Conservation (phyloP, 768 basidiomycete species). For the Heimioporus sp. region DNA sequence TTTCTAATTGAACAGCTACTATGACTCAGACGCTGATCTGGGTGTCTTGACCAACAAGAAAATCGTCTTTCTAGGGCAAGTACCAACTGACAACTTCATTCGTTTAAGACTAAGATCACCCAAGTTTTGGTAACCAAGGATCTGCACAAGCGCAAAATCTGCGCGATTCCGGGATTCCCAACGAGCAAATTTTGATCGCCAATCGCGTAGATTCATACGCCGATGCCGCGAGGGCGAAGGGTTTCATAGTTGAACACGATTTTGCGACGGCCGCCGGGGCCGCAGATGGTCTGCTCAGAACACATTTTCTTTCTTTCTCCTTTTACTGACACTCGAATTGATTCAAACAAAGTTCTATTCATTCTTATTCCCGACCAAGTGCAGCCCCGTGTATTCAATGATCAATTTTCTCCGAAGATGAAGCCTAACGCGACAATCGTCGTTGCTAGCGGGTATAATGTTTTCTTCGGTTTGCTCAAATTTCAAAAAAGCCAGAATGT, state of each 20-base stretch:
- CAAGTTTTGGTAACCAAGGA: slow-evolving; percentile 63
- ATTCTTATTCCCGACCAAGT: slow-evolving; percentile 63
- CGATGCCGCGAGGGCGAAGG: slow-evolving; percentile 52
- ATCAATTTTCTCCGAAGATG: slow-evolving; percentile 47
- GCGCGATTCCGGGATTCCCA: slow-evolving; percentile 59
- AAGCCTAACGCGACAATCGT: slow-evolving; percentile 50
- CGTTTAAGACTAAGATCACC: neutral
- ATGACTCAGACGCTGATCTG: slow-evolving; percentile 61
- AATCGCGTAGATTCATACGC: slow-evolving; percentile 59
- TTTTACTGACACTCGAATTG: neutral
- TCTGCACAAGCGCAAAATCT: slow-evolving; percentile 66
- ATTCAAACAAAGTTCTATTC: slow-evolving; percentile 47
- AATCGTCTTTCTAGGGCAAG: slow-evolving; percentile 61
- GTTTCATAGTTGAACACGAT: slow-evolving; percentile 56
- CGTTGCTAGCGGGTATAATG: slow-evolving; percentile 65
- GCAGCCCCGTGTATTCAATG: slow-evolving; percentile 62
- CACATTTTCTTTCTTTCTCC: too few species aligned
- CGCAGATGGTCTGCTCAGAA: slow-evolving; percentile 47
- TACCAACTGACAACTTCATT: neutral
- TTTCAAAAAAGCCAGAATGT: slow-evolving; percentile 55
- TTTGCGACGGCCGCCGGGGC: slow-evolving; percentile 53
- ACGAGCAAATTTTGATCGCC: slow-evolving; percentile 58
- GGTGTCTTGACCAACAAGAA: slow-evolving; percentile 44
- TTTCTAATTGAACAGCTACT: slow-evolving; percentile 33
- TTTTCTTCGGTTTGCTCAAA: slow-evolving; percentile 56